These are phyloP conservation scores for Lipomyces kockii DNA, from an alignment of 805 yeast genomes.

Conservation along the genomic window DNA sequence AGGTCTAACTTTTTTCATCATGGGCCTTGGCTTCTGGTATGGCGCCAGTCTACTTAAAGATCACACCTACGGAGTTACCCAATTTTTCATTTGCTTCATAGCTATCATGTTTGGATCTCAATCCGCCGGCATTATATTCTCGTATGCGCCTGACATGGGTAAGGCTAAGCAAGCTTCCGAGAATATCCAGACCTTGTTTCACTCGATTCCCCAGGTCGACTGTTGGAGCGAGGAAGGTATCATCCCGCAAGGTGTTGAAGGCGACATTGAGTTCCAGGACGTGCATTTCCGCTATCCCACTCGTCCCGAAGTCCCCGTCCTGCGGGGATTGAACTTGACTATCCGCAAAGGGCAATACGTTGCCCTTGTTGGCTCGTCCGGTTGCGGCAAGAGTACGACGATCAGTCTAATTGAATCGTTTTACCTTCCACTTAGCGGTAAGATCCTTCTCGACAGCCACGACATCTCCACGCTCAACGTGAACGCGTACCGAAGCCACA, in stretches of 20 bases:
- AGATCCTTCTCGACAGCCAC: conserved; percentile 57
- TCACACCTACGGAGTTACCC: conserved; percentile 40
- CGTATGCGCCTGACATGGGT: conserved; percentile 52
- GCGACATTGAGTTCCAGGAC: conserved; percentile 56
- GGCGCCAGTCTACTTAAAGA: conserved; percentile 47
- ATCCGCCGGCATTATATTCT: conserved; percentile 49
- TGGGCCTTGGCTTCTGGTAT: conserved; percentile 52
- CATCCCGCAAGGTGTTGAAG: conserved; percentile 45
- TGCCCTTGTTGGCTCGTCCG: conserved; percentile 67
- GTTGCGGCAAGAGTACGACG: conserved; percentile 53
- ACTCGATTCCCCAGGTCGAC: conserved; percentile 46
- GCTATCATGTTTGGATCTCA: conserved; percentile 50
- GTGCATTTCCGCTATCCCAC: conserved; percentile 43
- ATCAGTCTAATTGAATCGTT: conserved; percentile 60
- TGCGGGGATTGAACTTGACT: conserved; percentile 18
- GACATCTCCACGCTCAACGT: conserved; percentile 55
- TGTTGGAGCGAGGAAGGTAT: conserved; percentile 40
- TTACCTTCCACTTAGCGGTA: conserved; percentile 56
- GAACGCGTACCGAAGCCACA: conserved; percentile 55
- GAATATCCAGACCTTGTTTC: conserved; percentile 44
- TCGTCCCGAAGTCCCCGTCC: conserved; percentile 37
- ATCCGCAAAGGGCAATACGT: conserved; percentile 80
- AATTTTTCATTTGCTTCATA: conserved; percentile 49
- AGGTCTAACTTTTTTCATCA: conserved; percentile 49
- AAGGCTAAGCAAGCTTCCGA: conserved; percentile 49